Percentiles rank a stretch among this genome's conserved stretches.
These are phyloP conservation scores for Endoconidiophora polonica DNA, from an alignment of 2,329 filamentous ascomycete genomes.

Conservation along the genomic window DNA sequence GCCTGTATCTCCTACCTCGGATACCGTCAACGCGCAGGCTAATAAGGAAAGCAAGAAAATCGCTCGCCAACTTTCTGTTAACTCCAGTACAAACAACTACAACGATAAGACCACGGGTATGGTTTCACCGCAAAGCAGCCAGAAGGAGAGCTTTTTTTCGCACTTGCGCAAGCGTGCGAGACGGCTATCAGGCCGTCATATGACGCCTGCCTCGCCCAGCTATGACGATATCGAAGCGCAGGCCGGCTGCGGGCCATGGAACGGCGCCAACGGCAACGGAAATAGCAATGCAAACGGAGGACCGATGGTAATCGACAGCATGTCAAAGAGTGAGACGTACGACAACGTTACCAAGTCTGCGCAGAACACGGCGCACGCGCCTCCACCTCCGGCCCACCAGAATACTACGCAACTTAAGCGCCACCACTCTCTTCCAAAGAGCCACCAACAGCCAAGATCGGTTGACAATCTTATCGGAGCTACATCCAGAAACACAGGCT, in stretches of 20 bases:
- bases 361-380: conserved; percentile 32
- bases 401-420: conserved; percentile 40
- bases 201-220: conserved; percentile 59
- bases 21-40: conserved; percentile 79
- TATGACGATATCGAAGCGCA: conserved; percentile 87
- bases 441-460: conserved; percentile 40
- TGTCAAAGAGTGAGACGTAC: conserved; percentile 38
- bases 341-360: conserved; percentile 44
- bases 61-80: conserved; percentile 80
- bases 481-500: conserved; percentile 28
- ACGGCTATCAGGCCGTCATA: conserved; percentile 79
- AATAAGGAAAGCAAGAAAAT: conserved; percentile 69
- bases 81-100: conserved; percentile 86
- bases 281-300: conserved; percentile 48
- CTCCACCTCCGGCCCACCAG: conserved; percentile 37
- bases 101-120: conserved; percentile 58
- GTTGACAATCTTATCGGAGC: conserved; percentile 41
- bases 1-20: conserved; percentile 90
- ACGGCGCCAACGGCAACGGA: conserved; percentile 16
- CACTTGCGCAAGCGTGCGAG: conserved; percentile 87
- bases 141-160: conserved; percentile 96
- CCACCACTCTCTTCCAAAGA: conserved; percentile 44
- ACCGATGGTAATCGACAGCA: conserved; percentile 59
- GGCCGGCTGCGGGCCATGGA: conserved; percentile 79
- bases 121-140: conserved; percentile 58